These are phyloP conservation scores for Nicotiana attenuata DNA, from an alignment of 257 asterid species.

Conservation along the genomic window DNA sequence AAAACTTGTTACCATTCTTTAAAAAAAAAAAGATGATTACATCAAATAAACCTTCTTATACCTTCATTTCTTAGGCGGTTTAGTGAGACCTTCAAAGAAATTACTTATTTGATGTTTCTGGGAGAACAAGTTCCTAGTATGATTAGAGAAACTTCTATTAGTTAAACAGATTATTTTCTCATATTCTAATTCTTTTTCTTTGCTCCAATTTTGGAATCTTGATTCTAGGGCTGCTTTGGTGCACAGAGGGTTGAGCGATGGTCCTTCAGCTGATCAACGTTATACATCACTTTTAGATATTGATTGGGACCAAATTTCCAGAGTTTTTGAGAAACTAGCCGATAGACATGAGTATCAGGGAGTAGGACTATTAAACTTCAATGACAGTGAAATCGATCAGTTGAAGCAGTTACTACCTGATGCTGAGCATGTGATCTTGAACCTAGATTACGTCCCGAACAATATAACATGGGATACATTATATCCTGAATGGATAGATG, in stretches of 20 bases:
- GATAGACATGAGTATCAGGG: constrained; percentile 58
- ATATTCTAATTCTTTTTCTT: neutral
- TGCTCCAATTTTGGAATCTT: constrained; percentile 6
- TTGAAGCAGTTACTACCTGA: constrained; percentile 65
- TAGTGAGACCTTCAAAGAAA: neutral
- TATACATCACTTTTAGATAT: constrained; percentile 49
- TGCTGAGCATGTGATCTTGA: constrained; percentile 57
- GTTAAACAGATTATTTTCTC: neutral
- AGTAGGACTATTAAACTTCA: constrained; percentile 70
- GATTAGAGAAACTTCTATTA: neutral
- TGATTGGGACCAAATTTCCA: constrained; percentile 68
- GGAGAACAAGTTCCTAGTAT: neutral
- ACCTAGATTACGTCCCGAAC: constrained; percentile 44
- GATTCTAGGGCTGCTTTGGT: constrained; percentile 43
- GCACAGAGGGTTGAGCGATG: constrained; percentile 43
- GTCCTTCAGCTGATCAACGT: constrained; percentile 35
- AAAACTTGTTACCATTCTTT: too few relatives aligned
- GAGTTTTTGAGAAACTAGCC: constrained; percentile 40
- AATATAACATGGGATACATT: constrained; percentile 80
- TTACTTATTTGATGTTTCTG: neutral
- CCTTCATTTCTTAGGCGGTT: neutral
- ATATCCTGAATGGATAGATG: constrained; percentile 95
- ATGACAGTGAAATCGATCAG: constrained; percentile 51
- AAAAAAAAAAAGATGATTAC: neutral
- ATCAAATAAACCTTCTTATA: neutral